phyloP scores from a whole-genome alignment of 805 yeast species.

The Monosporozyma servazzii region DNA sequence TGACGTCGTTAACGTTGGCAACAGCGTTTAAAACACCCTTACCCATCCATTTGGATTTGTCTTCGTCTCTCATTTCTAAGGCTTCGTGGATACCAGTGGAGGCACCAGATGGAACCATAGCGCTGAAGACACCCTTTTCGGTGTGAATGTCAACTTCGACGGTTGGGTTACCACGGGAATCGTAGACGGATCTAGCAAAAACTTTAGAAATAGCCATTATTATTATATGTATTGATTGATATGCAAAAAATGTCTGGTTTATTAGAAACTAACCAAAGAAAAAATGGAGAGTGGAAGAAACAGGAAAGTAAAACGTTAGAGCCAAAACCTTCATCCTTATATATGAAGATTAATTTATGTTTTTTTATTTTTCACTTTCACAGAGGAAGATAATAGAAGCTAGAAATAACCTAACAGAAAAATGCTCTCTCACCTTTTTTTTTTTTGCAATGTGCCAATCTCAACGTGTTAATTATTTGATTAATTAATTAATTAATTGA shows the following conservation, averaged over 20 bases:
- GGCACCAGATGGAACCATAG: slow-evolving; percentile 99
- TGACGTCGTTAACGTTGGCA: slow-evolving; percentile 85
- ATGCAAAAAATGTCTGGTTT: slow-evolving; percentile 13
- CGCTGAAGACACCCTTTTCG: slow-evolving; percentile 86
- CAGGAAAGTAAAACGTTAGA: background rate
- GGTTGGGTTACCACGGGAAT: slow-evolving; percentile 99
- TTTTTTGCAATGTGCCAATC: background rate
- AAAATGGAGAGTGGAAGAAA: slow-evolving; percentile 3
- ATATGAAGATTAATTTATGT: background rate
- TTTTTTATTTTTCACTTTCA: too few species aligned
- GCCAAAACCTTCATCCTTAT: background rate
- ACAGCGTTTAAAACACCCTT: slow-evolving; percentile 98
- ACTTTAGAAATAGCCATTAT: slow-evolving; percentile 79
- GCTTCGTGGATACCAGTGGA: slow-evolving; percentile 99
- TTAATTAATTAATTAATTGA: background rate
- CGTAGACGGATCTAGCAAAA: slow-evolving; percentile 95
- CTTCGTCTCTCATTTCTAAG: slow-evolving; percentile 95
- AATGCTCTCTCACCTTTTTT: background rate
- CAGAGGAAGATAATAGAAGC: background rate
- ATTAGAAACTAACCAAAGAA: slow-evolving; percentile 2
- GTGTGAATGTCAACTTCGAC: slow-evolving; percentile 97
- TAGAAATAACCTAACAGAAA: background rate
- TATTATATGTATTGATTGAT: slow-evolving; percentile 2
- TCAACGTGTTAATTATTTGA: background rate
- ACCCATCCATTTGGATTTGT: slow-evolving; percentile 95